Base-by-base conservation (phyloP, 148 eudicot species). In the Nepenthes mirabilis region DNA sequence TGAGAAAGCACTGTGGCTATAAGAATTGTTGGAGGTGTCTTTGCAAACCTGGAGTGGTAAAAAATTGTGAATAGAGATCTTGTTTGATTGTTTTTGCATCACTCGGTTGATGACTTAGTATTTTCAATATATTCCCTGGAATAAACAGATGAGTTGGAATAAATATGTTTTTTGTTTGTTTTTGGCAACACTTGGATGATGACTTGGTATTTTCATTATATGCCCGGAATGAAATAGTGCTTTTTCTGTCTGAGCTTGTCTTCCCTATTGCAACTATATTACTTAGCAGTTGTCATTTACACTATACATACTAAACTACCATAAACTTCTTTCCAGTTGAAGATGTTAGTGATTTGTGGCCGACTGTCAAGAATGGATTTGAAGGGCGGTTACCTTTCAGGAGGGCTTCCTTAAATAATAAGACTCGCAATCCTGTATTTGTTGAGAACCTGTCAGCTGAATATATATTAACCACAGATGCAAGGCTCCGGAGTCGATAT, bases 281-380 rank as follows among this genome's bases (percentile, higher is more conserved):
- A 23, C 23, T 23, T 23, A 23, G 23, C 23, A 23, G 23, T 23
- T 55, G 14, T 36, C 49, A 47, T 56, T 34, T 45, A 47, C 14
- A 14, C 32, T 40, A 37, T 37, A 53, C 3, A 40, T 43, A 32
- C 36, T 52, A 49, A 49, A 10, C 14, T 49, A 12, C 14, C 45
- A 40, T 14, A 53, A 12, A 57, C 36, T 65, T 62, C 13, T 57
- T 70, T 75, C 36, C 86, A 93, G 98, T 93, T 71, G 98, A 88
- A 81, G 98, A 93, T 72, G 96, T 93, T 65, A 88, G 91, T 56
- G 89, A 93, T 72, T 72, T 86, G 77, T 93, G 98, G 98, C 98
- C 95, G 56, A 60, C 51, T 61, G 83, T 83, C 62, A 88, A 86
- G 75, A 79, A 77, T 60, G 77, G 60, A 36, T 86, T 93, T 65